Percentiles rank a stretch among this genome's conserved stretches.
phyloP scores from a whole-genome alignment of 768 basidiomycete genomes.

The Leucogyrophana mollusca region DNA sequence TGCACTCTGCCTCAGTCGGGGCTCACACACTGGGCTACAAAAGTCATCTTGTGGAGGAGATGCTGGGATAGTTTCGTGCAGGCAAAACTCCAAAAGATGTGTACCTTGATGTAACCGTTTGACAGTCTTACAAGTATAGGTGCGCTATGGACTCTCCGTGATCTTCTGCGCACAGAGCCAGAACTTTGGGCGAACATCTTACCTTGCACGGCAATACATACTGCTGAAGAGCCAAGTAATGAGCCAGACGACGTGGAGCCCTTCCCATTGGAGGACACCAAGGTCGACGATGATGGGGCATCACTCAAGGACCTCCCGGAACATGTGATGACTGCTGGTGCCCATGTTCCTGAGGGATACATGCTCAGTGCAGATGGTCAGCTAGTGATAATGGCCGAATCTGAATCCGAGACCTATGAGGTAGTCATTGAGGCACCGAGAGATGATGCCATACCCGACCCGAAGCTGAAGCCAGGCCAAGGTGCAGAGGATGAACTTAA shows the following conservation, averaged over 20 bases:
- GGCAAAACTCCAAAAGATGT: constrained; percentile 8
- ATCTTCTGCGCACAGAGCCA: not conserved
- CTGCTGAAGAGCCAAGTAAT: not conserved
- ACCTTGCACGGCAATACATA: not conserved
- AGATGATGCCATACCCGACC: no score
- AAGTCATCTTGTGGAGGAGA: constrained; percentile 32
- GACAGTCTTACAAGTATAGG: not conserved
- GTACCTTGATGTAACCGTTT: constrained; percentile 15
- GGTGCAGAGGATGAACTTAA: no score
- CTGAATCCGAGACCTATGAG: not conserved
- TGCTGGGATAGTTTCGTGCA: constrained; percentile 20
- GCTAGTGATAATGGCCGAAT: not conserved
- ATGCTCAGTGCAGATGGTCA: not conserved
- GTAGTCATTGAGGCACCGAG: no score
- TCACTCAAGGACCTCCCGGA: not conserved
- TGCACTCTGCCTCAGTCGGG: no score
- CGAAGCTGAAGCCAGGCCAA: no score
- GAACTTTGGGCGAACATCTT: not conserved
- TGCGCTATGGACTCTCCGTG: not conserved
- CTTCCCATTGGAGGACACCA: not conserved
- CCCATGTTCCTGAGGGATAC: not conserved
- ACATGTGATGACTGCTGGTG: not conserved
- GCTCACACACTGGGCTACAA: no score
- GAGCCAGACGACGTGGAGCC: not conserved
- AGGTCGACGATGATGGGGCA: not conserved